Conservation (phyloP, 768 basidiomycete genomes). For the Nidularia sp. region DNA sequence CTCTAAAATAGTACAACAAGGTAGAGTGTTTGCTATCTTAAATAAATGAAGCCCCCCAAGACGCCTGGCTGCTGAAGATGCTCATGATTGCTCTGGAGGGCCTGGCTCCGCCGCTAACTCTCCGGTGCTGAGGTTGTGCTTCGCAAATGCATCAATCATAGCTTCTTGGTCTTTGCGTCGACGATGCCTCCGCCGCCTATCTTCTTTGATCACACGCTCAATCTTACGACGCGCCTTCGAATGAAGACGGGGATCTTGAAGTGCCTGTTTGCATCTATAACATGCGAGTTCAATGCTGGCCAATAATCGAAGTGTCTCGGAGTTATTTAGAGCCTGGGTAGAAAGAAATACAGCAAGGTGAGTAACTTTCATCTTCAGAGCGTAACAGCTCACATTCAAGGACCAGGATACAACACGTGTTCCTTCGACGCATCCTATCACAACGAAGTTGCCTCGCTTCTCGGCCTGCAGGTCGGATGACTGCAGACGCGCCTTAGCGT, state of each 20-base stretch:
- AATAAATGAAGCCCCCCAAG: neutral
- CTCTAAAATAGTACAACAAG: neutral
- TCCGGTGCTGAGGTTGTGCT: constrained; percentile 37
- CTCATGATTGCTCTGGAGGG: constrained; percentile 14
- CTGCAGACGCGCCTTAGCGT: constrained; percentile 22
- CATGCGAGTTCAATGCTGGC: constrained; percentile 85
- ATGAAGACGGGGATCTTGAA: constrained; percentile 65
- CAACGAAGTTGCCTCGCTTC: constrained; percentile 84
- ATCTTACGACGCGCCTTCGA: constrained; percentile 65
- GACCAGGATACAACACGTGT: constrained; percentile 80
- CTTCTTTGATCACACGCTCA: constrained; percentile 81
- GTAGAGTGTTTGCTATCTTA: neutral
- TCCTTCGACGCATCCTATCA: constrained; percentile 75
- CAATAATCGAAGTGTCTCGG: constrained; percentile 76
- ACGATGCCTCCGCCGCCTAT: constrained; percentile 74
- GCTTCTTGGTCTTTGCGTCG: constrained; percentile 82
- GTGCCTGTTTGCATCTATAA: constrained; percentile 67
- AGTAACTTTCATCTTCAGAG: constrained; percentile 7
- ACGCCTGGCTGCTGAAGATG: neutral
- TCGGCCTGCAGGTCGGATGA: constrained; percentile 75
- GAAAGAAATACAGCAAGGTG: constrained; percentile 2
- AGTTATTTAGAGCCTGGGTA: constrained; percentile 70
- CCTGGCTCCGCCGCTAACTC: constrained; percentile 15
- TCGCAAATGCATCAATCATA: constrained; percentile 77
- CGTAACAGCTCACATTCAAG: constrained; percentile 55